Evolutionary conservation across 208 protist genomes (phyloP), one percentile per base, ranked within the genome.

Genomic region (Borovskyia barvae): DNA sequence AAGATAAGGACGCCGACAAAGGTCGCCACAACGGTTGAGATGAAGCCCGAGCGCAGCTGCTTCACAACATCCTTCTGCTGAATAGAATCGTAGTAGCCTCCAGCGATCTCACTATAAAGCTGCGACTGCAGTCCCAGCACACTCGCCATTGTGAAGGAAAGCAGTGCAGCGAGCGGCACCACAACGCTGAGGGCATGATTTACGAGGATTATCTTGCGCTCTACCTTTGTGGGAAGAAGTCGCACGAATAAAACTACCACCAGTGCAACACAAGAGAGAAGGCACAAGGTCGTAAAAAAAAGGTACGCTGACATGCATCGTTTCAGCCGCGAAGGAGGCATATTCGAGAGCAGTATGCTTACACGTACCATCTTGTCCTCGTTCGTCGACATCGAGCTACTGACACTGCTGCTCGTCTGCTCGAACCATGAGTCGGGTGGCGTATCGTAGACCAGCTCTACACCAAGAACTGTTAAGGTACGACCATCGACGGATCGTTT

Each of bases 241-340:
- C 68, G 50, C 0, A 75, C 3, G 1, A 80, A 35, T 2, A 69
- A 12, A 11, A 40, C 37, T 2, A 72, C 14, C 45, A 80, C 47
- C 12, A 80, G 56, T n/a, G 46, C 25, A 1, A 87, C 12, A 7
- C 60, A 62, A 22, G 62, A 51, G 37, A 77, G 15, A 2, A 72
- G 35, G 41, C 52, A 68, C 11, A 74, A 4, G 2, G 22, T 32
- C 11, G 62, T 70, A 54, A 81, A 79, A 30, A 62, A 30, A 35
- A 83, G 57, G 43, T 87, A 74, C 43, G 73, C 65, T 2, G 66
- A 54, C 75, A 87, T 87, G 55, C 51, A 70, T 1, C 46, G 40
- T 17, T 2, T 46, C 36, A 58, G 39, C 14, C 37, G n/a, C 22
- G 52, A 58, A 11, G 36, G 12, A 15, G 52, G 39, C 11, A 58